These are phyloP conservation scores for Drechslerella stenobrocha DNA, from an alignment of 2,329 filamentous ascomycete species.

Conservation along the genomic window DNA sequence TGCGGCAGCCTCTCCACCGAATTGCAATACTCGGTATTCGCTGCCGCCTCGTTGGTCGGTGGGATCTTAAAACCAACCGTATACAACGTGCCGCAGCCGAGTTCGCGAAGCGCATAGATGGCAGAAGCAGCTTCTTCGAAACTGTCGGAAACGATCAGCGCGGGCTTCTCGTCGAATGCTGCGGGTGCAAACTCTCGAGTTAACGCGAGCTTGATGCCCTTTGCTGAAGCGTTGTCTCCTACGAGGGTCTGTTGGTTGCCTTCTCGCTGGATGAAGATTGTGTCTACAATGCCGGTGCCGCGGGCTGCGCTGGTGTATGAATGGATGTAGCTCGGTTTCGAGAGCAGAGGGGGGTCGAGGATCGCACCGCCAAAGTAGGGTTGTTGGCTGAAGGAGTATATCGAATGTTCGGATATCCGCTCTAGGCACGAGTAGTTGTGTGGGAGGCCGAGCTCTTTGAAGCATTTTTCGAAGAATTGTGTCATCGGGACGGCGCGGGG, in stretches of 20 bases:
- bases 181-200: constrained; percentile 81
- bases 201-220: constrained; percentile 78
- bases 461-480: constrained; percentile 85
- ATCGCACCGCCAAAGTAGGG: constrained; percentile 70
- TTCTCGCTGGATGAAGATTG: constrained; percentile 68
- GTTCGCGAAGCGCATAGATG: constrained; percentile 75
- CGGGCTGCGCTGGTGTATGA: constrained; percentile 73
- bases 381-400: constrained; percentile 73
- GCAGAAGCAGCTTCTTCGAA: constrained; percentile 76
- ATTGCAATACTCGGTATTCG: constrained; percentile 66
- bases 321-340: constrained; percentile 64
- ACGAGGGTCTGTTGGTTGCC: constrained; percentile 64
- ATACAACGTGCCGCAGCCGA: constrained; percentile 59
- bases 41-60: constrained; percentile 63
- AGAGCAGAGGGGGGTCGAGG: constrained; percentile 71
- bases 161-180: constrained; percentile 74
- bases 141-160: constrained; percentile 72
- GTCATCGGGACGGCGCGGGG: constrained; percentile 66
- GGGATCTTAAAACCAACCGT: constrained; percentile 50
- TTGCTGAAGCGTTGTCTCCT: constrained; percentile 83
- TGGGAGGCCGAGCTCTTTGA: constrained; percentile 81
- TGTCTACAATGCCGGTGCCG: constrained; percentile 79
- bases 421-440: constrained; percentile 78
- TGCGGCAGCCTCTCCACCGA: constrained; percentile 75
- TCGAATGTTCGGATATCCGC: constrained; percentile 66